These are phyloP conservation scores for Penicillium coprophilum DNA, from an alignment of 495 filamentous ascomycete species.

Conservation along the genomic window DNA sequence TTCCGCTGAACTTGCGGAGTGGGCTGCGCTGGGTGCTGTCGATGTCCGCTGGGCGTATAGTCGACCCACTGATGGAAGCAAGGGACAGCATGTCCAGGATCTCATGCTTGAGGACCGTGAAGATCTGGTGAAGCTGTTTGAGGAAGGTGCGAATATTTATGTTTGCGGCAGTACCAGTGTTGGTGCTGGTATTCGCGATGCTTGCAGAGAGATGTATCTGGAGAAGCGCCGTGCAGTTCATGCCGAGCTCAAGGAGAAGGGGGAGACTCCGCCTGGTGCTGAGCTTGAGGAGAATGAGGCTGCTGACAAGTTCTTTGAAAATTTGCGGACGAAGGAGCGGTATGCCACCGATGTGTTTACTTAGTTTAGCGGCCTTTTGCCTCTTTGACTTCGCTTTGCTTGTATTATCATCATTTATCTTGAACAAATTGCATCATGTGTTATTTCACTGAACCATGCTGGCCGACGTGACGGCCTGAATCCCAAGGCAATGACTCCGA, in stretches of 20 bases:
- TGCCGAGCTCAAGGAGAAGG: slow-evolving; percentile 27
- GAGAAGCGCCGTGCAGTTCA: slow-evolving; percentile 45
- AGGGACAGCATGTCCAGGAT: slow-evolving; percentile 61
- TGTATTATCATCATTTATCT: not conserved
- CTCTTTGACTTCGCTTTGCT: not conserved
- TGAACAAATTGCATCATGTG: not conserved
- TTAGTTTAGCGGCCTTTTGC: slow-evolving; percentile 9
- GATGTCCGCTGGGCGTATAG: slow-evolving; percentile 57
- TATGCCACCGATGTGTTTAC: slow-evolving; percentile 70
- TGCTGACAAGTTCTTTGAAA: slow-evolving; percentile 54
- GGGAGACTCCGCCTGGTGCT: slow-evolving; percentile 38
- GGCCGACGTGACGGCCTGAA: not conserved
- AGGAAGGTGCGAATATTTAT: slow-evolving; percentile 60
- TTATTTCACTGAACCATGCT: not conserved
- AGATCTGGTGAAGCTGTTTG: slow-evolving; percentile 54
- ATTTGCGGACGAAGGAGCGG: slow-evolving; percentile 54
- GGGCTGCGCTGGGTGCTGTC: slow-evolving; percentile 59
- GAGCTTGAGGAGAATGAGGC: slow-evolving; percentile 43
- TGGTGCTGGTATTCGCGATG: slow-evolving; percentile 57
- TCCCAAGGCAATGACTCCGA: not conserved
- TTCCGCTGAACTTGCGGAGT: slow-evolving; percentile 55
- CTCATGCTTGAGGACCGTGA: slow-evolving; percentile 52
- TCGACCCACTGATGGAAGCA: slow-evolving; percentile 32
- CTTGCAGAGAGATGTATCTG: slow-evolving; percentile 50
- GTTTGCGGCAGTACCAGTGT: slow-evolving; percentile 66